Evolutionary conservation across 148 eudicot species (phyloP), one percentile per base, ranked within the genome.

Genomic region (Rheum nobile): DNA sequence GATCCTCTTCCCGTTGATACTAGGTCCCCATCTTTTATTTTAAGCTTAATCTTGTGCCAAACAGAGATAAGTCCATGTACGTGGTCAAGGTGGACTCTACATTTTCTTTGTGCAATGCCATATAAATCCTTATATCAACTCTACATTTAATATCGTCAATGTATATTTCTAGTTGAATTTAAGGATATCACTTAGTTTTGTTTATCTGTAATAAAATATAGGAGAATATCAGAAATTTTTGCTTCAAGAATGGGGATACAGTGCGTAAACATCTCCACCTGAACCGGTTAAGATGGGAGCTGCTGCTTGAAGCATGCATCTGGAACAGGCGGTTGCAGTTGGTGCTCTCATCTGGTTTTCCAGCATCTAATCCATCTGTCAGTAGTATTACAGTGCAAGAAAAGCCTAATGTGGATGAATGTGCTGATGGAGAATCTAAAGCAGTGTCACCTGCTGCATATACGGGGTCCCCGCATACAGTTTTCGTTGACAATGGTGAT

Each of bases 321-420:
- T 95, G 98, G 98, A 87, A 86, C 79, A 83, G 74, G 16, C 92
- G 98, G 67, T 78, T 95, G 74, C 85, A 87, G 48, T 77, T 84
- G 41, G 74, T 94, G 42, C 83, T 84, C 73, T 91, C 93, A 65
- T 84, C 87, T 71, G 88, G 84, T 75, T 75, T 82, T 59, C 71
- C 38, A 29, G 72, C 74, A 31, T 65, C 74, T 57, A 71, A 52
- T 21, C 24, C 77, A 72, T 74, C 77, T 73, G 65, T 29, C 46
- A 61, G 48, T 68, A 61, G 55, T 44, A 31, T 6, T 8, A 43
- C 35, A 12, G 70, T 37, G 26, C 59, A 42, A 71, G 37, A 63
- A 28, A 37, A 54, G 65, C 76, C 63, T 52, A 48, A 74, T 46
- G 76, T 47, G 6, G 71, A 67, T 35, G 71, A 22, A 47, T 29